Conservation (phyloP, 2,329 filamentous ascomycete genomes). For the Gyromitra esculenta region DNA sequence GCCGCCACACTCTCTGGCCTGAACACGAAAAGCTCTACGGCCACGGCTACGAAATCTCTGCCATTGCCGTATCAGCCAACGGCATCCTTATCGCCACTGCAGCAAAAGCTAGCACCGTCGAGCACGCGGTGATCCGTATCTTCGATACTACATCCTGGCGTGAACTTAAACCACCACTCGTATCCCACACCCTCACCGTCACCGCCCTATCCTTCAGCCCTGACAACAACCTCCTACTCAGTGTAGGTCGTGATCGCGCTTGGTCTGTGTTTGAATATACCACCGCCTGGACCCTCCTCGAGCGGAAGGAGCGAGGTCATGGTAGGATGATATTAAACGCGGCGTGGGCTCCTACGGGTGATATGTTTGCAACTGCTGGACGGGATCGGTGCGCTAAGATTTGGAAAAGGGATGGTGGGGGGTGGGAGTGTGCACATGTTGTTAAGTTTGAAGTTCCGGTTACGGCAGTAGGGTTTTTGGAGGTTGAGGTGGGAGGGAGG, state of each 20-base stretch:
- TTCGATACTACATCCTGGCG: slow-evolving; percentile 87
- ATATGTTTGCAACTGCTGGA: slow-evolving; percentile 83
- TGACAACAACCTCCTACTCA: slow-evolving; percentile 80
- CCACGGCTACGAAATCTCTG: slow-evolving; percentile 95
- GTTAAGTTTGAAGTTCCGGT: slow-evolving; percentile 70
- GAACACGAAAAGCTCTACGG: slow-evolving; percentile 97
- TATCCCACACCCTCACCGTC: slow-evolving; percentile 86
- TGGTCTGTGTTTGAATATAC: slow-evolving; percentile 79
- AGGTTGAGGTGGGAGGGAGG: slow-evolving; percentile 57
- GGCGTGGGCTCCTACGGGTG: slow-evolving; percentile 74
- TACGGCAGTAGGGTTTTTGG: slow-evolving; percentile 76
- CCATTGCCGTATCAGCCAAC: slow-evolving; percentile 79
- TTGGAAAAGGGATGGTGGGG: slow-evolving; percentile 66
- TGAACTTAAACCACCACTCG: slow-evolving; percentile 82
- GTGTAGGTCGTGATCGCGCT: slow-evolving; percentile 88
- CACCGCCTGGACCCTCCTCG: slow-evolving; percentile 56
- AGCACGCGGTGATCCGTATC: slow-evolving; percentile 91
- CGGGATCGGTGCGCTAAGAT: slow-evolving; percentile 85
- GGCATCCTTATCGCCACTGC: slow-evolving; percentile 84
- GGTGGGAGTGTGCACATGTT: slow-evolving; percentile 67
- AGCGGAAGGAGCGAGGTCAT: slow-evolving; percentile 87
- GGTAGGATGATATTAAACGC: slow-evolving; percentile 90
- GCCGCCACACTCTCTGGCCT: slow-evolving; percentile 91
- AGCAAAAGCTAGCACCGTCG: slow-evolving; percentile 89
- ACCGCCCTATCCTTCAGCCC: slow-evolving; percentile 81